Evolutionary conservation across 2,329 filamentous ascomycete genomes (phyloP).

Genomic region (Gliomastix tumulicola): DNA sequence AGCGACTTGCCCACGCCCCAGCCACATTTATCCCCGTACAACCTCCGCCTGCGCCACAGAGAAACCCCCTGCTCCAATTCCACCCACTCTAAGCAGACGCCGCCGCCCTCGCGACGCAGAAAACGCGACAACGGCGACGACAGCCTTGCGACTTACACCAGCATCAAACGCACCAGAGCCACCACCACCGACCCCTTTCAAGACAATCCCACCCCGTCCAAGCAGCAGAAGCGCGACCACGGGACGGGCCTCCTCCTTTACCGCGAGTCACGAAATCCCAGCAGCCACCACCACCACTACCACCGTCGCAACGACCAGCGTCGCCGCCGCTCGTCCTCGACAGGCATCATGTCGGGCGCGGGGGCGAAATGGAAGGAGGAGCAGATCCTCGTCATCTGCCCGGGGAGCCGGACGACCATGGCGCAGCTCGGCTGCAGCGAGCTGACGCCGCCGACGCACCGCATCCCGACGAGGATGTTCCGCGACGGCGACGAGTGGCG

Average conservation of each 20-base stretch:
- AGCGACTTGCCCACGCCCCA: too few relatives aligned
- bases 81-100: too few relatives aligned
- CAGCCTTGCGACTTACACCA: too few relatives aligned
- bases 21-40: too few relatives aligned
- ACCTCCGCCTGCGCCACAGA: background rate
- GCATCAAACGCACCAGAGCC: too few relatives aligned
- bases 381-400: slow-evolving; percentile 65
- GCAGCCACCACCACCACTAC: slow-evolving; percentile 2
- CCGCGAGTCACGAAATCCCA: slow-evolving; percentile 1
- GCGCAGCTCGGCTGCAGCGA: slow-evolving; percentile 87
- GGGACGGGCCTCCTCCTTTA: slow-evolving; percentile 1
- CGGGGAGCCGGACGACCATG: slow-evolving; percentile 82
- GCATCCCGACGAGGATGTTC: slow-evolving; percentile 93
- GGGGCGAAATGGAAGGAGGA: slow-evolving; percentile 57
- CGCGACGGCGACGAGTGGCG: slow-evolving; percentile 70
- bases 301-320: slow-evolving; percentile 5
- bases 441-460: slow-evolving; percentile 81
- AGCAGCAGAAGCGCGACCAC: slow-evolving; percentile 4
- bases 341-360: slow-evolving; percentile 46
- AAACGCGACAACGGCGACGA: too few relatives aligned
- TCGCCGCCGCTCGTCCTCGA: slow-evolving; percentile 3
- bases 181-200: too few relatives aligned
- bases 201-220: too few relatives aligned
- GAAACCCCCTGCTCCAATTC: too few relatives aligned
- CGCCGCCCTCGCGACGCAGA: background rate